Evolutionary conservation across 2,329 filamentous ascomycete genomes (phyloP).

Genomic region (Cladosporium sp.): DNA sequence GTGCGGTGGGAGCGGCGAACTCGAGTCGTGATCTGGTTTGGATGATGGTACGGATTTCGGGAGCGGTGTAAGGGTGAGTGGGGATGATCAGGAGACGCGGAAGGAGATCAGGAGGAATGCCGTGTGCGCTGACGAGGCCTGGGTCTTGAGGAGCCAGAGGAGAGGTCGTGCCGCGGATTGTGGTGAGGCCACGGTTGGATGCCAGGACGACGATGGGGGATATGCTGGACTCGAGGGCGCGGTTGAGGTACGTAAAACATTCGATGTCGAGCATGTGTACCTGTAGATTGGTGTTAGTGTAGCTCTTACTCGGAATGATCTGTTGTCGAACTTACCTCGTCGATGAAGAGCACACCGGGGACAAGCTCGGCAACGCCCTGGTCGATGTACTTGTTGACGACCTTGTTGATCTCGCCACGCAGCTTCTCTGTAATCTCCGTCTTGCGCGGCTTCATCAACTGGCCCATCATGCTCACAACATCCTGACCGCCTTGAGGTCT

Average conservation of each 20-base stretch:
- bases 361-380: slow-evolving; percentile 96
- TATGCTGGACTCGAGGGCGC: slow-evolving; percentile 90
- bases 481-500: slow-evolving; percentile 95
- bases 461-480: slow-evolving; percentile 99
- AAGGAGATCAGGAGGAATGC: slow-evolving; percentile 88
- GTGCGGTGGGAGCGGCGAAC: slow-evolving; percentile 31
- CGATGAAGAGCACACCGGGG: slow-evolving; percentile 97
- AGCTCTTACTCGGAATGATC: slow-evolving; percentile 19
- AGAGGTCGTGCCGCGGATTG: slow-evolving; percentile 68
- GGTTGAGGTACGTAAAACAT: slow-evolving; percentile 98
- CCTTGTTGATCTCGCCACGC: slow-evolving; percentile 94
- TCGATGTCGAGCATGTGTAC: slow-evolving; percentile 99
- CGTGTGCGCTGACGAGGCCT: slow-evolving; percentile 75
- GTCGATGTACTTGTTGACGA: slow-evolving; percentile 98
- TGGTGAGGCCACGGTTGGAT: slow-evolving; percentile 90
- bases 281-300: slow-evolving; percentile 41
- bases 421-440: slow-evolving; percentile 99
- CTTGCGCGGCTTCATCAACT: slow-evolving; percentile 99
- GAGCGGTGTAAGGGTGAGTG: slow-evolving; percentile 78
- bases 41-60: slow-evolving; percentile 91
- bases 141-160: slow-evolving; percentile 50
- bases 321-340: slow-evolving; percentile 62
- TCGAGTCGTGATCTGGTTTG: slow-evolving; percentile 61
- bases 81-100: slow-evolving; percentile 93
- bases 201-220: slow-evolving; percentile 96